Evolutionary conservation across 495 filamentous ascomycete species (phyloP), one percentile per base, ranked within the genome.

Genomic region (Aspergillus homomorphus): DNA sequence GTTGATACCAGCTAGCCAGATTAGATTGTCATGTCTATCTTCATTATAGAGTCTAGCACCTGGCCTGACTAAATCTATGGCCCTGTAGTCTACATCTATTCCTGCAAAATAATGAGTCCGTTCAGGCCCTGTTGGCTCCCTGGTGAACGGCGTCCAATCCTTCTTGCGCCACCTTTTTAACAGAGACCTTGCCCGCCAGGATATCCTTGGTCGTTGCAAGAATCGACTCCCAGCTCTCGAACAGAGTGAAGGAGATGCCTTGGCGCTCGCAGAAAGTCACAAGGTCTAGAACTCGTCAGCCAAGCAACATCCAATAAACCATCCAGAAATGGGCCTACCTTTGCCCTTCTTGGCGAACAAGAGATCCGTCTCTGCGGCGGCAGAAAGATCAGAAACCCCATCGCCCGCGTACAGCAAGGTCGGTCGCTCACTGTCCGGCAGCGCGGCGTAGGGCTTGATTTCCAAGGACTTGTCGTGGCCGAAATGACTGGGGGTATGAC

Each of bases 381-480:
- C 92, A 28, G 88, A 92, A 45, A 96, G 76, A 67, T 96, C 92
- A 1, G 89, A 93, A 0, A 96, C 89, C 23, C 92, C 92, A 59
- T 96, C 92, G 49, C 92, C 92, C 22, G 91, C 92, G 63, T 96
- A 96, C 60, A 96, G 87, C 69, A 96, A 81, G 10, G 81, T 82
- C 0, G 92, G 92, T 53, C 91, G 78, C 56, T 86, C 75, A 16
- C 75, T 73, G 4, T 81, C 80, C 0, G 90, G 87, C 12, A 94
- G 79, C 38, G 77, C 71, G n/a, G 87, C 83, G 68, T 96, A 97
- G 1, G 87, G 89, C 62, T 89, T 85, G 64, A 98, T 91, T 61
- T 89, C 89, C 38, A 91, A 72, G 26, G 86, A 89, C 81, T 98
- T 97, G 79, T 98, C 93, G 64, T 98, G 93, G 10, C 93, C 93